A percentile compares a stretch with the other conserved stretches of the same genome.
These are phyloP conservation scores for Coemansia sp. DNA, from an alignment of 192 early-diverging fungal genomes.

Conservation along the genomic window DNA sequence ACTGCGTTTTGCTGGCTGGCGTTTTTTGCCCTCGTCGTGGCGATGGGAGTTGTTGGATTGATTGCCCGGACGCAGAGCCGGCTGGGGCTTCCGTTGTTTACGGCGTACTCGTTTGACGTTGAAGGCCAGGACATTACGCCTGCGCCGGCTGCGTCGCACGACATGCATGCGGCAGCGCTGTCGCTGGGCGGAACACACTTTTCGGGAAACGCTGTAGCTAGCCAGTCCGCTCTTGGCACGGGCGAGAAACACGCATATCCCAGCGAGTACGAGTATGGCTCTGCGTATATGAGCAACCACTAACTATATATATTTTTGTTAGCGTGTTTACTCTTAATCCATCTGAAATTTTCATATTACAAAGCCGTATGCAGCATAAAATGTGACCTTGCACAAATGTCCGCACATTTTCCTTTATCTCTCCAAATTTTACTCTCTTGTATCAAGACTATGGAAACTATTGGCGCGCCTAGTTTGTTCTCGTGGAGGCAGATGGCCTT, in stretches of 20 bases:
- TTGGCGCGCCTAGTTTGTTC: not conserved
- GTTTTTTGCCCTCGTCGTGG: constrained; percentile 8
- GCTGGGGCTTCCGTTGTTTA: constrained; percentile 23
- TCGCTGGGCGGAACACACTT: constrained; percentile 13
- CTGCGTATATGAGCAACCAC: not conserved
- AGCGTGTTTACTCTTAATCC: no score
- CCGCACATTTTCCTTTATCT: not conserved
- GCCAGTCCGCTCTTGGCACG: not conserved
- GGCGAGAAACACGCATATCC: not conserved
- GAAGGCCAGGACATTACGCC: constrained; percentile 30
- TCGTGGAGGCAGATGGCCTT: constrained; percentile 1
- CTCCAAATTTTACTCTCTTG: not conserved
- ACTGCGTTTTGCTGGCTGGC: constrained; percentile 39
- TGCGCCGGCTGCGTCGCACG: constrained; percentile 4
- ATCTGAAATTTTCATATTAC: no score
- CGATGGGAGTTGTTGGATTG: constrained; percentile 16
- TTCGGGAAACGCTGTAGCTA: not conserved
- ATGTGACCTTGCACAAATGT: no score
- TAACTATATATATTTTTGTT: no score
- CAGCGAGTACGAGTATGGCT: not conserved
- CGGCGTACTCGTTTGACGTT: constrained; percentile 38
- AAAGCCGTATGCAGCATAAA: no score
- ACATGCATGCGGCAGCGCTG: constrained; percentile 26
- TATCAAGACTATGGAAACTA: not conserved
- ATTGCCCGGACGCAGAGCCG: constrained; percentile 27